Conservation (phyloP, 768 basidiomycete genomes). For the Tylopilus sp. region DNA sequence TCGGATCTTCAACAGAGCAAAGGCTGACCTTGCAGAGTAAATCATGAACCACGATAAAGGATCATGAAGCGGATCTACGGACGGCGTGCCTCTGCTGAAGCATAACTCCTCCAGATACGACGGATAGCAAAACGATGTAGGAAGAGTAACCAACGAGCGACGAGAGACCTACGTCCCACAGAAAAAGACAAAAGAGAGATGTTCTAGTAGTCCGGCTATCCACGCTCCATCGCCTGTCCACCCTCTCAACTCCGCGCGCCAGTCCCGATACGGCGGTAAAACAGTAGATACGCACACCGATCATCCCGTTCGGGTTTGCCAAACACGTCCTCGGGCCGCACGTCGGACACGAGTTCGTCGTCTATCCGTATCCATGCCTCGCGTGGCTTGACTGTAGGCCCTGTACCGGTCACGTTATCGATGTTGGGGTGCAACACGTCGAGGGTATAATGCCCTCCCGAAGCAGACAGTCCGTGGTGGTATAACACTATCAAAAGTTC, state of each 20-base stretch:
- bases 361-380: slow-evolving; percentile 93
- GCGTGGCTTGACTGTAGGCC: slow-evolving; percentile 30
- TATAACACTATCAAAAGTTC: slow-evolving; percentile 60
- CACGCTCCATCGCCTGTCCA: neutral
- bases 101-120: too few species aligned
- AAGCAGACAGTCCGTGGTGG: slow-evolving; percentile 88
- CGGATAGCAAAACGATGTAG: neutral
- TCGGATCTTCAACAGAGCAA: too few species aligned
- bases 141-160: neutral
- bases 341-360: slow-evolving; percentile 81
- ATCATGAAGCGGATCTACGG: too few species aligned
- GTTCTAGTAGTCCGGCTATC: neutral
- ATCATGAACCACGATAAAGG: too few species aligned
- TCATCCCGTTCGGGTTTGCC: slow-evolving; percentile 47
- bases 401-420: slow-evolving; percentile 34
- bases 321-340: slow-evolving; percentile 71
- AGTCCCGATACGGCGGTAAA: slow-evolving; percentile 63
- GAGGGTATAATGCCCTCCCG: slow-evolving; percentile 94
- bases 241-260: slow-evolving; percentile 14
- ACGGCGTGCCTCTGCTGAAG: too few species aligned
- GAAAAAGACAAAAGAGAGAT: too few species aligned
- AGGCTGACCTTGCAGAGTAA: too few species aligned
- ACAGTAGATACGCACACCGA: slow-evolving; percentile 83
- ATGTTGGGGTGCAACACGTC: slow-evolving; percentile 78
- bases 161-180: neutral